Conservation (phyloP, 768 basidiomycete species). For the Hygrocybe coccinea region DNA sequence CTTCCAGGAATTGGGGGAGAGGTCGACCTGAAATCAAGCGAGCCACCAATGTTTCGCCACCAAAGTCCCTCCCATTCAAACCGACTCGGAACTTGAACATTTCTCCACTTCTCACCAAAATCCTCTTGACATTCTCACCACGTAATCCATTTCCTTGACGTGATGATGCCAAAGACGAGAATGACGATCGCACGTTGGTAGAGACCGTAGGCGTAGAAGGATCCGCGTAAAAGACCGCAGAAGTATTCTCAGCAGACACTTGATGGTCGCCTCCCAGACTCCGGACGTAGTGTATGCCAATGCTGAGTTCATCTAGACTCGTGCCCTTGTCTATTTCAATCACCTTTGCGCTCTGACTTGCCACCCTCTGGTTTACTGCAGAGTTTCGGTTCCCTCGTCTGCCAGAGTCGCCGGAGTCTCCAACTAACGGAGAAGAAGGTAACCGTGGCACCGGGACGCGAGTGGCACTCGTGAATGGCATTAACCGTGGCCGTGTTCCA, state of each 20-base stretch:
- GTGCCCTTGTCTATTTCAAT: slow-evolving; percentile 32
- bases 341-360: slow-evolving; percentile 64
- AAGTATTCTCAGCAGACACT: slow-evolving; percentile 16
- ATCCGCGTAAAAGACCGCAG: slow-evolving; percentile 11
- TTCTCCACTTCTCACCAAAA: slow-evolving; percentile 53
- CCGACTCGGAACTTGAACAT: slow-evolving; percentile 55
- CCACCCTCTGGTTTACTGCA: slow-evolving; percentile 37
- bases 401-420: slow-evolving; percentile 23
- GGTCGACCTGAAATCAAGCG: slow-evolving; percentile 47
- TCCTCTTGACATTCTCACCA: slow-evolving; percentile 32
- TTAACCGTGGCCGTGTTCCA: slow-evolving; percentile 51
- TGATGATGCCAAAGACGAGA: slow-evolving; percentile 61
- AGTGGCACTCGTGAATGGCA: slow-evolving; percentile 65
- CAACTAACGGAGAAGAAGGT: slow-evolving; percentile 30
- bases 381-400: slow-evolving; percentile 1
- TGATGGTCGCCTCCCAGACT: slow-evolving; percentile 55
- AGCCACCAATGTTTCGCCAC: slow-evolving; percentile 30
- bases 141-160: slow-evolving; percentile 37
- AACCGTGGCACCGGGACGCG: slow-evolving; percentile 59
- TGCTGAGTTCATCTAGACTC: slow-evolving; percentile 60
- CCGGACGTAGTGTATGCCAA: slow-evolving; percentile 67
- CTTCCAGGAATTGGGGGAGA: slow-evolving; percentile 53
- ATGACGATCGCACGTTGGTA: slow-evolving; percentile 47
- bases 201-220: slow-evolving; percentile 33
- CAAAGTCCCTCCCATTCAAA: slow-evolving; percentile 24